Evolutionary conservation across 2,329 filamentous ascomycete genomes (phyloP), one percentile per base, ranked within the genome.

Genomic region (Colletotrichum godetiae): DNA sequence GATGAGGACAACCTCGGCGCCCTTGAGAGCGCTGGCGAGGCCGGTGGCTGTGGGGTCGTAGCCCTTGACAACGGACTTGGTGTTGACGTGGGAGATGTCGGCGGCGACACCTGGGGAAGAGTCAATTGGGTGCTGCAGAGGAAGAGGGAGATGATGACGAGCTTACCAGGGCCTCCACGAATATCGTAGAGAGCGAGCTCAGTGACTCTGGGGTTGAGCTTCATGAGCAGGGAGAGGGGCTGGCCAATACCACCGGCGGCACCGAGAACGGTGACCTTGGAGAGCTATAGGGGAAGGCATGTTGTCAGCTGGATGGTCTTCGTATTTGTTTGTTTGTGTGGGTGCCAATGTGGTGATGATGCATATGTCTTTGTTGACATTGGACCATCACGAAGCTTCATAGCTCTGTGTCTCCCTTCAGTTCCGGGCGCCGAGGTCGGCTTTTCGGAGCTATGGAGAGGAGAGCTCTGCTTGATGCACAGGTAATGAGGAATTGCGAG

Each of bases 11-110:
- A 99, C 92, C 87, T 98, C 95, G 81, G 95, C 89, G 83, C 91
- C 95, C 88, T 94, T 93, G 84, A 99, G 91, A 81, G 92, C 93
- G 77, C 89, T 90, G 80, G 90, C 90, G 76, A 98, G 93, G 81
- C 94, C 94, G 73, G 89, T 88, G 76, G 93, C 88, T 76, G 90
- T 93, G 78, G 95, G 90, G 78, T 95, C 92, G 86, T 96, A 97
- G 83, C 97, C 97, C 81, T 90, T 95, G 86, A 98, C 96, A 80
- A 86, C 92, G 89, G 94, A 96, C 92, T 97, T 97, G 87, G 96
- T 98, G 93, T 98, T 98, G 92, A 99, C 95, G 90, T 99, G 97
- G 82, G 94, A 94, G 86, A 99, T 92, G 87, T 99, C 97, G 84
- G 97, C 97, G 80, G 96, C 97, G 86, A 99, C 97, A 93, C 96